These are phyloP conservation scores for Pyrenophora tritici-repentis DNA, from an alignment of 2,329 filamentous ascomycete genomes.

Conservation along the genomic window DNA sequence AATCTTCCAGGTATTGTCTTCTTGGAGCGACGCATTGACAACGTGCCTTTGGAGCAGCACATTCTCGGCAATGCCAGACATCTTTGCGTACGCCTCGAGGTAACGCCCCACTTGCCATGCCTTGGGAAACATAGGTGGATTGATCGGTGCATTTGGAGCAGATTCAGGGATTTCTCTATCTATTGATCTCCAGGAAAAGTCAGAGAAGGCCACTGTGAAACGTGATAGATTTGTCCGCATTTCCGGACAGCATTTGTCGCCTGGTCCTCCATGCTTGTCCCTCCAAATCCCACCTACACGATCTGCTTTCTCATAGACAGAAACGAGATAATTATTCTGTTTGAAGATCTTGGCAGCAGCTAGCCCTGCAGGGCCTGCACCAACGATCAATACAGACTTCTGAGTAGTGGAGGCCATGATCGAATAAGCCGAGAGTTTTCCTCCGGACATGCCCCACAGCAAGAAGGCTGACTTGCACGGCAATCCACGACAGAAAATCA, in stretches of 20 bases:
- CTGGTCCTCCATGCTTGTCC: conserved; percentile 47
- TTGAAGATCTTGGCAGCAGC: conserved; percentile 69
- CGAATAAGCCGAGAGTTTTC: background rate
- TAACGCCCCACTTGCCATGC: conserved; percentile 80
- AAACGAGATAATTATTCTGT: conserved; percentile 67
- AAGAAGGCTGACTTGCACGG: background rate
- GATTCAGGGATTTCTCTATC: conserved; percentile 41
- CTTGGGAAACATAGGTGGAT: conserved; percentile 68
- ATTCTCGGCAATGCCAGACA: conserved; percentile 59
- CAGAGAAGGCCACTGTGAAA: conserved; percentile 68
- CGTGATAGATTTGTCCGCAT: conserved; percentile 73
- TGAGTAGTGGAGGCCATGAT: conserved; percentile 13
- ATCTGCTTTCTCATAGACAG: conserved; percentile 68
- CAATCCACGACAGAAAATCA: too few relatives aligned
- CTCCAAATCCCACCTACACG: conserved; percentile 82
- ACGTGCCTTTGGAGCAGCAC: conserved; percentile 55
- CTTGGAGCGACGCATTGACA: conserved; percentile 27
- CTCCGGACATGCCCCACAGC: too few relatives aligned
- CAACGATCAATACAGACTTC: conserved; percentile 50
- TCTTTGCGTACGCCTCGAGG: conserved; percentile 65
- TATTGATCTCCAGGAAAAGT: conserved; percentile 69
- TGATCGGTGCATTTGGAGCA: background rate
- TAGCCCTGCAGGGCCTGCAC: conserved; percentile 53
- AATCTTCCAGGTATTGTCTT: conserved; percentile 27
- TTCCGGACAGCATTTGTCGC: conserved; percentile 66